Evolutionary conservation across 768 basidiomycete species (phyloP), one percentile per base, ranked within the genome.

Genomic region (Tephrocybe sp.): DNA sequence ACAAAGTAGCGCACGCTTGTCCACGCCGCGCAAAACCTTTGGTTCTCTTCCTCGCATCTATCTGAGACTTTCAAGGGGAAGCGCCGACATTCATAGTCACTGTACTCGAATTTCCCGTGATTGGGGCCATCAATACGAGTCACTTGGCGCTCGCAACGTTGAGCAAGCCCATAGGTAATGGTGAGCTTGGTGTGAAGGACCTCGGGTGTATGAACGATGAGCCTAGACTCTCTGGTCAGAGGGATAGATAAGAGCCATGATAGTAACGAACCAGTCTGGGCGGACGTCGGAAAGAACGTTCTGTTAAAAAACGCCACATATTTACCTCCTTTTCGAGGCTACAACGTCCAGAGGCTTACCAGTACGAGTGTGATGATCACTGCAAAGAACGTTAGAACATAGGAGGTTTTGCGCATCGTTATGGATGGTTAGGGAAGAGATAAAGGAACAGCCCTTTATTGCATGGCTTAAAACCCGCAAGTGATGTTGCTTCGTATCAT

Each of bases 331-430:
- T 26, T 39, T 34, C 34, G 42, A 37, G 21, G 18, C 4, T 3
- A 2, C n/a, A 39, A 20, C 32, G 53, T 36, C 0, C 1, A 25
- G 14, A 6, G 32, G 68, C 85, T 56, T 53, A 87, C 86, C 38
- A 88, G 62, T 21, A 76, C 57, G 7, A 85, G 66, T 4, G 76
- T 73, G 12, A 78, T 49, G 3, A 74, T 61, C 1, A 86, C 79
- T 24, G 80, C 78, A 51, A 81, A 56, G 57, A 88, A 85, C 0
- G 86, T 79, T 45, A 86, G 55, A 23, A 77, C 79, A 56, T 90
- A 90, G 0, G 85, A 88, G 0, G 76, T 80, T 60, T 86, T 88
- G 56, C 86, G 75, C 86, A 88, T 86, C 21, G 55, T 55, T 38
- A 28, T 28, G 39, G 36, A 37, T 24, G 18, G n/a, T n/a, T 34